phyloP scores from a whole-genome alignment of 1,284 basidiomycete genomes.

The Calocybe gambosa region DNA sequence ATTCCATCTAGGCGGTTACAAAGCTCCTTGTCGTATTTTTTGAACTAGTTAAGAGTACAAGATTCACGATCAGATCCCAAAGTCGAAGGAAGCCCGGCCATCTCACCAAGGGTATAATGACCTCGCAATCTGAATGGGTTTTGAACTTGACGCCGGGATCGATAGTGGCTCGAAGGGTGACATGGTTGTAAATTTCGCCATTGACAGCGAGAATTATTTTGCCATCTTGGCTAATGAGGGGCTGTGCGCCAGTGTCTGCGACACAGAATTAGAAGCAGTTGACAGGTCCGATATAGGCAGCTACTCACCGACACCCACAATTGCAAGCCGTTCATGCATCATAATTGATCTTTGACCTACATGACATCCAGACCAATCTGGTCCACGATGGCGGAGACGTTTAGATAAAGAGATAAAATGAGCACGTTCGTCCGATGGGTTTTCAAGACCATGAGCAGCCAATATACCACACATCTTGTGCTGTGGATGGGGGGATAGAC shows the following conservation, averaged over 20 bases:
- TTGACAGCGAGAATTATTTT: conserved; percentile 90
- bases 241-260: conserved; percentile 94
- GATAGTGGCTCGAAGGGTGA: conserved; percentile 71
- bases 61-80: conserved; percentile 4
- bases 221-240: conserved; percentile 84
- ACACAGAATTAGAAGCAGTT: conserved; percentile 6
- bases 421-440: conserved; percentile 62
- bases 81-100: background rate
- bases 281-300: background rate
- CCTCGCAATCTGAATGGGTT: conserved; percentile 98
- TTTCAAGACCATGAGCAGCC: conserved; percentile 74
- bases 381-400: conserved; percentile 86
- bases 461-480: conserved; percentile 84
- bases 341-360: conserved; percentile 78
- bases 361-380: conserved; percentile 95
- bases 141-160: conserved; percentile 77
- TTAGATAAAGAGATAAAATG: conserved; percentile 83
- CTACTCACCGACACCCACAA: conserved; percentile 91
- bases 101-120: conserved; percentile 87
- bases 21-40: conserved; percentile 71
- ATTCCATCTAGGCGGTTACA: conserved; percentile 91
- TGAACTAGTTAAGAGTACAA: conserved; percentile 54
- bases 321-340: conserved; percentile 89
- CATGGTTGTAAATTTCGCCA: conserved; percentile 99
- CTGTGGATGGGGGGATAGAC: conserved; percentile 12